These are phyloP conservation scores for Candolleomyces aberdarensis DNA, from an alignment of 768 basidiomycete species.

Conservation along the genomic window DNA sequence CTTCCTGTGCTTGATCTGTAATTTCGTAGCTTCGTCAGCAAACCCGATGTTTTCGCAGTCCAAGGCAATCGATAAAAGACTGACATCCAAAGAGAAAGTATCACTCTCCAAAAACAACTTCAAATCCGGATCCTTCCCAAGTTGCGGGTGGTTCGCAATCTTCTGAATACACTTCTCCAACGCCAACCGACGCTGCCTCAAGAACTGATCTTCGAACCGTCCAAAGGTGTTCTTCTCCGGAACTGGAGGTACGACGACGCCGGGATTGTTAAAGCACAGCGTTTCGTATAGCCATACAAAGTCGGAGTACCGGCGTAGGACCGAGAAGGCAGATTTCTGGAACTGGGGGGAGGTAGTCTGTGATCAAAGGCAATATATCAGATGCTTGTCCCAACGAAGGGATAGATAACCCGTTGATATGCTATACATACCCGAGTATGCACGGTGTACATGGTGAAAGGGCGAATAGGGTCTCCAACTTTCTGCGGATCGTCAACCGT, in stretches of 20 bases:
- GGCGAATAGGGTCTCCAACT: slow-evolving; percentile 92
- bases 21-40: background rate
- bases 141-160: slow-evolving; percentile 87
- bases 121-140: slow-evolving; percentile 85
- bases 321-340: slow-evolving; percentile 83
- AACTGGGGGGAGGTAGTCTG: slow-evolving; percentile 86
- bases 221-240: slow-evolving; percentile 95
- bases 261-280: slow-evolving; percentile 87
- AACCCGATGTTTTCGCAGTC: too few relatives aligned
- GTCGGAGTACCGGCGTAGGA: slow-evolving; percentile 95
- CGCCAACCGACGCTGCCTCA: slow-evolving; percentile 78
- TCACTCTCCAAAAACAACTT: slow-evolving; percentile 93
- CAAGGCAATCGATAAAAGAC: too few relatives aligned
- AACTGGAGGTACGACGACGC: slow-evolving; percentile 93
- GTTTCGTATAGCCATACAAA: slow-evolving; percentile 96
- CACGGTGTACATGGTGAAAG: slow-evolving; percentile 96
- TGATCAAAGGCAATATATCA: background rate
- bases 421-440: slow-evolving; percentile 65
- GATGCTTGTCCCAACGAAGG: background rate
- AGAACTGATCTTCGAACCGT: slow-evolving; percentile 89
- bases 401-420: background rate
- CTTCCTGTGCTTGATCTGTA: slow-evolving; percentile 84
- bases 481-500: slow-evolving; percentile 97
- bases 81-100: slow-evolving; percentile 83
- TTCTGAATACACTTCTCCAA: slow-evolving; percentile 92